phyloP scores from a whole-genome alignment of 169 alveolate genomes.

The Plasmodium gaboni region DNA sequence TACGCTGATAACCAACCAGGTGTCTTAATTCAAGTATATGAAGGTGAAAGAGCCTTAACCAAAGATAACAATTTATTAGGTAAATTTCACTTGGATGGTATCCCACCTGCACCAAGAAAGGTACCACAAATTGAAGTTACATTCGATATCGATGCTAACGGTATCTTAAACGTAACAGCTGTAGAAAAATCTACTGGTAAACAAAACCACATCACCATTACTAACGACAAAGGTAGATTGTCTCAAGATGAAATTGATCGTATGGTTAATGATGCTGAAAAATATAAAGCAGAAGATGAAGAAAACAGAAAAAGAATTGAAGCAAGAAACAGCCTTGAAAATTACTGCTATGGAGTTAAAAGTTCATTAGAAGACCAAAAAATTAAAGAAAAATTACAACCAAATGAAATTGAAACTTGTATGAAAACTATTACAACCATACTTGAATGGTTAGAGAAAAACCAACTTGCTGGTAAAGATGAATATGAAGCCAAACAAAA shows the following conservation, averaged over 20 bases:
- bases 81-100: conserved; percentile 97
- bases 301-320: conserved; percentile 92
- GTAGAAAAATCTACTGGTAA: conserved; percentile 96
- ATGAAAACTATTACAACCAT: conserved; percentile 92
- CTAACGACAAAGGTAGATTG: conserved; percentile 97
- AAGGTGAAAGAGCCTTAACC: conserved; percentile 97
- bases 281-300: conserved; percentile 96
- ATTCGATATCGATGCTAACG: conserved; percentile 98
- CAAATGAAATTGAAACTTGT: conserved; percentile 91
- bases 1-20: conserved; percentile 97
- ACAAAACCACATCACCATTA: conserved; percentile 95
- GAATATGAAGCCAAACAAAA: conserved; percentile 95
- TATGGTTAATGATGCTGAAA: conserved; percentile 97
- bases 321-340: conserved; percentile 95
- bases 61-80: conserved; percentile 98
- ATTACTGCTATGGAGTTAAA: conserved; percentile 94
- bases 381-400: conserved; percentile 94
- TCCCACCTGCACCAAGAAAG: conserved; percentile 99
- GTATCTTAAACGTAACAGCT: conserved; percentile 96
- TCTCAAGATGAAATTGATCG: conserved; percentile 96
- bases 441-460: conserved; percentile 95
- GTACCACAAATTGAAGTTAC: conserved; percentile 98
- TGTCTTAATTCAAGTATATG: conserved; percentile 96
- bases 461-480: conserved; percentile 95
- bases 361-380: conserved; percentile 94